A percentile compares a stretch with the other conserved stretches of the same genome.
Evolutionary conservation across 352 stramenopile species (phyloP).

Genomic region (Globisporangium viniferum): DNA sequence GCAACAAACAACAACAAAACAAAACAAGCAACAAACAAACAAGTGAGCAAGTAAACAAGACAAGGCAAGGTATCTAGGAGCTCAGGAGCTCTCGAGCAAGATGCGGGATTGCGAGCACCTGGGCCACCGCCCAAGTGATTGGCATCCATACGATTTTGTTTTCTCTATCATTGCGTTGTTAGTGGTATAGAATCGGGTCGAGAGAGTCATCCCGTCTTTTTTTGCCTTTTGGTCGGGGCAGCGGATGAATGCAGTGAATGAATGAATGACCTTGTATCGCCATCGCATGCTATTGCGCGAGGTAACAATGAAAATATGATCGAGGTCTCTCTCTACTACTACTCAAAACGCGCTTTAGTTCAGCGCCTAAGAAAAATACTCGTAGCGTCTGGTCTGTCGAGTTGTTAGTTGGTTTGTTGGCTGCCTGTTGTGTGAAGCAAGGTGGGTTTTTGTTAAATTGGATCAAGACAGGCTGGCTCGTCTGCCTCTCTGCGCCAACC

Average conservation of each 20-base stretch:
- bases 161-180: not conserved
- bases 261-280: not conserved
- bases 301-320: no score
- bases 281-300: no score
- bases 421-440: not conserved
- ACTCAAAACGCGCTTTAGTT: no score
- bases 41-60: no score
- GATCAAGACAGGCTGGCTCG: not conserved
- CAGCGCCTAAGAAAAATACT: no score
- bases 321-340: no score
- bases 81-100: not conserved
- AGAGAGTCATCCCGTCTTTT: not conserved
- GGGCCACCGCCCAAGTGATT: not conserved
- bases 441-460: not conserved
- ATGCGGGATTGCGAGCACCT: not conserved
- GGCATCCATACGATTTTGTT: not conserved
- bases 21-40: no score
- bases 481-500: not conserved
- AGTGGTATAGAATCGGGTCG: not conserved
- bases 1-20: no score
- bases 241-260: not conserved
- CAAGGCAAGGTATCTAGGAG: not conserved
- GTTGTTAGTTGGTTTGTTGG: not conserved
- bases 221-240: no score
- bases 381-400: no score